Evolutionary conservation across 164 flowering plant genomes (phyloP), one percentile per base, ranked within the genome.

Genomic region (Magnolia kwangsiensis): DNA sequence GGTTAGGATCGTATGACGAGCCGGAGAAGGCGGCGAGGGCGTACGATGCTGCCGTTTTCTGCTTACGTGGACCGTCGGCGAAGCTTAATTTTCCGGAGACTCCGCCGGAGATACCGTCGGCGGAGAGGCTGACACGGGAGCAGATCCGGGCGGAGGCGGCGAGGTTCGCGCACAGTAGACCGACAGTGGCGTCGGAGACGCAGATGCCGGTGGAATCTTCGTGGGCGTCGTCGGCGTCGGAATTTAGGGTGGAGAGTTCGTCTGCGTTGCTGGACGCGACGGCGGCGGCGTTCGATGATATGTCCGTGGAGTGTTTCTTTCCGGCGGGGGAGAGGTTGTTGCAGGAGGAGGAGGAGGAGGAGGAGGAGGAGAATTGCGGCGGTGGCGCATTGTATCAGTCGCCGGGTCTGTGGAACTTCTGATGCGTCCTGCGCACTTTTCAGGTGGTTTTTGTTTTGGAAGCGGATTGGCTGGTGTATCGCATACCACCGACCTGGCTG

Each of bases 1-100:
- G 98, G 97, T 67, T 94, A 23, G 98, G 98, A 0, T 94, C 97
- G 2, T 95, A 88, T 80, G 93, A 93, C 76, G 66, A 91, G 0
- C 82, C 94, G 16, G 95, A 89, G 76, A 93, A 95, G 77, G 98
- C 98, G 1, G 98, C 97, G 0, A 79, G 94, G 14, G 98, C 98
- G 0, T 95, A 89, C 82, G 98, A 95, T 81, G 97, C 98, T 1
- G 98, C 98, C 0, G 86, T 83, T 0, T 91, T 80, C 71, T 95
- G 98, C 84, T 68, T 95, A 3, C 95, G 98, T 3, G 98, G 98
- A 51, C 37, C 51, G 18, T 9, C 72, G 0, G 95, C 97, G 45
- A 83, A 83, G 21, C 93, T 93, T 84, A 95, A 95, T 72, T 95
- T 95, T 83, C 97, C 98, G 0, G 80, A 89, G 2, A 80, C 76